Evolutionary conservation across 306 rosid species (phyloP).

Genomic region (Quercus gilva): DNA sequence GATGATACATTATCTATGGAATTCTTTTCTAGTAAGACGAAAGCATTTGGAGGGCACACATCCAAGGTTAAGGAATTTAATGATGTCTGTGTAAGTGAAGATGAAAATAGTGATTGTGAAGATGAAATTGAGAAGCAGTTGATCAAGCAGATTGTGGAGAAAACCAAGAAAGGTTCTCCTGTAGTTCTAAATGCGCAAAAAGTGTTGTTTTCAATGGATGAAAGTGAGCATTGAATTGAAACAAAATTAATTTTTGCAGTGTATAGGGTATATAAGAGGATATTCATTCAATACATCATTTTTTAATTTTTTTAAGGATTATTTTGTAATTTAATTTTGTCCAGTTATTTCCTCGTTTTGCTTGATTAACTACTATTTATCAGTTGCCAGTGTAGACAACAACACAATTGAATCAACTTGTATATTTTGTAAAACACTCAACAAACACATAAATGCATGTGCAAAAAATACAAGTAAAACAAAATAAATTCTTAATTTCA

Average conservation of each 20-base stretch:
- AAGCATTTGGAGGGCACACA: constrained; percentile 28
- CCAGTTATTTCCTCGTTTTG: neutral
- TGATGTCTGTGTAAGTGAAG: constrained; percentile 25
- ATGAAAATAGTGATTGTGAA: constrained; percentile 52
- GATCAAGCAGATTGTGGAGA: constrained; percentile 75
- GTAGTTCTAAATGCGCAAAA: constrained; percentile 61
- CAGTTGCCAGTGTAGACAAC: too few species aligned
- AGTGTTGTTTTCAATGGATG: constrained; percentile 52
- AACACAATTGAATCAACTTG: too few species aligned
- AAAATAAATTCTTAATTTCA: too few species aligned
- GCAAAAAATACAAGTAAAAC: too few species aligned
- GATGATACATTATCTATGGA: constrained; percentile 27
- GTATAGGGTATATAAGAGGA: constrained; percentile 21
- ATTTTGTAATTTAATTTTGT: neutral
- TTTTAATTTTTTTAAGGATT: neutral
- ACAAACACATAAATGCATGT: too few species aligned
- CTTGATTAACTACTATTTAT: neutral
- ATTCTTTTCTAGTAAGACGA: constrained; percentile 14
- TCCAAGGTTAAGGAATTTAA: constrained; percentile 27
- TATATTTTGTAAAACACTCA: too few species aligned
- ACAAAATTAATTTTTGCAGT: constrained; percentile 28
- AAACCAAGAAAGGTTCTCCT: constrained; percentile 71
- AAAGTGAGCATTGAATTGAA: constrained; percentile 29
- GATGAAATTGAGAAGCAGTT: constrained; percentile 63
- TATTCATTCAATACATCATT: neutral